phyloP scores from a whole-genome alignment of 2,329 filamentous ascomycete species.

The Tolypocladium nubicola region DNA sequence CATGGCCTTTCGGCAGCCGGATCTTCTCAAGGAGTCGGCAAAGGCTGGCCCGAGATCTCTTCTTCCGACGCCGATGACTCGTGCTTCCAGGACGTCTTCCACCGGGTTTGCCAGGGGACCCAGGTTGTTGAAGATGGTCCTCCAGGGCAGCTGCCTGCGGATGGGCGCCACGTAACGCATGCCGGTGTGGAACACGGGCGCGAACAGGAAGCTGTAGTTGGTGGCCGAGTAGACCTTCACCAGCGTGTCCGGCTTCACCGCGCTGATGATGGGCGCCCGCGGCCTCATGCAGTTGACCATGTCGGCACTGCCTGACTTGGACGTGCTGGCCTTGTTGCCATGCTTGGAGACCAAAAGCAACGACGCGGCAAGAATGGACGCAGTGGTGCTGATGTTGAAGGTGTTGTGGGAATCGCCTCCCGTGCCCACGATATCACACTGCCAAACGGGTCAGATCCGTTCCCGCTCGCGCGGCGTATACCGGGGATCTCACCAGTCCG shows the following conservation, averaged over 20 bases:
- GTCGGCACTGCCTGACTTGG: constrained; percentile 90
- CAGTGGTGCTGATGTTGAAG: constrained; percentile 95
- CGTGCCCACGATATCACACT: constrained; percentile 92
- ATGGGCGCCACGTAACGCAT: constrained; percentile 84
- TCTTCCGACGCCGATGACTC: constrained; percentile 86
- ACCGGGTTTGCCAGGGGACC: constrained; percentile 88
- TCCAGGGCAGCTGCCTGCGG: constrained; percentile 79
- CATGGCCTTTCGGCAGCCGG: constrained; percentile 72
- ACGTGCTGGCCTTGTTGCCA: constrained; percentile 90
- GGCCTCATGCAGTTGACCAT: constrained; percentile 69
- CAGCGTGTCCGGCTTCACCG: constrained; percentile 63
- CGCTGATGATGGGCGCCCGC: constrained; percentile 60
- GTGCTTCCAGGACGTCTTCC: constrained; percentile 73
- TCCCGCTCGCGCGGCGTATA: not conserved
- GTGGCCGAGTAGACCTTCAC: constrained; percentile 62
- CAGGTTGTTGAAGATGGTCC: constrained; percentile 95
- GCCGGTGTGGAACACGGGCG: constrained; percentile 90
- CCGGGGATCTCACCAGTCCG: constrained; percentile 57
- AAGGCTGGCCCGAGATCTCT: constrained; percentile 82
- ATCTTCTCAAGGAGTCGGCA: constrained; percentile 68
- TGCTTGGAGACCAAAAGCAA: constrained; percentile 85
- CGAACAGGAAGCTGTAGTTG: constrained; percentile 94
- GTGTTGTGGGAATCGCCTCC: constrained; percentile 95
- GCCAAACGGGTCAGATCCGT: not conserved
- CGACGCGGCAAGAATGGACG: constrained; percentile 83